Conservation (phyloP, 2,329 filamentous ascomycete species). For the Aureobasidium sp. region DNA sequence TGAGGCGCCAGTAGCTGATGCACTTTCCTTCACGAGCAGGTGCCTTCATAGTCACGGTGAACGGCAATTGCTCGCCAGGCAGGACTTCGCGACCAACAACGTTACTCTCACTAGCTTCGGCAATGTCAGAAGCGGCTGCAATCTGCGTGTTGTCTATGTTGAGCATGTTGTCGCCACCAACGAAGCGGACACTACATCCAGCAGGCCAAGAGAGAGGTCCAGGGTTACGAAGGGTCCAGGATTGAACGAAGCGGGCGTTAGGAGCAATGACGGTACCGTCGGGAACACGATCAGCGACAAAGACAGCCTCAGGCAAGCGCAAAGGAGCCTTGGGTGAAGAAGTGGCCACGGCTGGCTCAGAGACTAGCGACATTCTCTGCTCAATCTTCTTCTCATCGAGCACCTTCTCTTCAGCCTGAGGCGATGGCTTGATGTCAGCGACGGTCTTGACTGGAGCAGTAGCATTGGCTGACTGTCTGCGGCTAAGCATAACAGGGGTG, state of each 20-base stretch:
- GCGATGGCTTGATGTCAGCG: constrained; percentile 58
- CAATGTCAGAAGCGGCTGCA: constrained; percentile 68
- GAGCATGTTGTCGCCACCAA: constrained; percentile 95
- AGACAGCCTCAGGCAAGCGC: constrained; percentile 54
- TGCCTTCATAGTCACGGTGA: constrained; percentile 78
- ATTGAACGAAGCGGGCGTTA: constrained; percentile 74
- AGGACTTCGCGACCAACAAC: constrained; percentile 61
- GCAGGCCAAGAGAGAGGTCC: constrained; percentile 75
- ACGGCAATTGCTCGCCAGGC: constrained; percentile 68
- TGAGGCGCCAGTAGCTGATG: constrained; percentile 96
- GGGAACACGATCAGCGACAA: constrained; percentile 67
- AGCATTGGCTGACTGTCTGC: constrained; percentile 5
- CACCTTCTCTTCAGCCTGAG: constrained; percentile 3
- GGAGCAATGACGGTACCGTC: constrained; percentile 70
- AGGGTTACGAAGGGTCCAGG: constrained; percentile 84
- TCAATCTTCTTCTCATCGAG: not conserved
- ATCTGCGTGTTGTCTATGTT: constrained; percentile 75
- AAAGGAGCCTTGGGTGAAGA: constrained; percentile 18
- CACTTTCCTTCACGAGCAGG: constrained; percentile 67
- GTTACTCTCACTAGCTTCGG: constrained; percentile 75
- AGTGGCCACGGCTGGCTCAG: not conserved
- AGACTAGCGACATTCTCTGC: not conserved
- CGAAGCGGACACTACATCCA: constrained; percentile 83
- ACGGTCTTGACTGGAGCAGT: constrained; percentile 60
- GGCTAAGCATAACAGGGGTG: not conserved